Evolutionary conservation across 1,139 yeast species (phyloP), one percentile per base, ranked within the genome.

Genomic region (Pichia norvegensis): DNA sequence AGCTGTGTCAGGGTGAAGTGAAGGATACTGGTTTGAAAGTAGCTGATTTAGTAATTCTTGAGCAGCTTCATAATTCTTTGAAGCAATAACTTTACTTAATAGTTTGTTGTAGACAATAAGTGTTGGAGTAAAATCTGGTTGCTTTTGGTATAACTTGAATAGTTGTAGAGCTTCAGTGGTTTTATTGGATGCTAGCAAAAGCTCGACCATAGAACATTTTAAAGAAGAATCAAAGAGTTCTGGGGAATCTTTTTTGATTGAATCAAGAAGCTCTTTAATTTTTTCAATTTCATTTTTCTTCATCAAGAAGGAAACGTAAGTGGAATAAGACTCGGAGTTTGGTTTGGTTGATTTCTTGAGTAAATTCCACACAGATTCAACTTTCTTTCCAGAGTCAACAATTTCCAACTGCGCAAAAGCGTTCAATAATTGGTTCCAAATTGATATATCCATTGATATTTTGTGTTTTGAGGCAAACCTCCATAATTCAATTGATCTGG

Each of bases 1-100:
- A 16, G 78, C 79, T 43, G 78, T 70, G 58, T 81, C 86, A 27
- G 83, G 85, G 10, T 40, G 6, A 25, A 46, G 27, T 14, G 25
- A 17, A 27, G 42, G 29, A n/a, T 69, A 64, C 33, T 67, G 48
- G 9, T 55, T 42, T 10, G 46, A 50, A 5, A 53, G 47, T 66
- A 74, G 64, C 29, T 61, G 54, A n/a, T 61, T 62, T 19, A 75
- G 52, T 22, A 69, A 46, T 9, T 57, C 53, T 19, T 56, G 53
- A 6, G 73, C 74, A 41, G 63, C 64, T 5, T 62, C 64, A 40
- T 60, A 63, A 23, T 67, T 55, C 22, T 59, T 57, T 2, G 49
- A 47, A 33, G 59, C 56, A 22, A 67, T 55, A 36, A 63, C 64
- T 3, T 58, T 48, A 13, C 64, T 50, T 42, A 76, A 57, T 36